These are phyloP conservation scores for Sporothrix mexicana DNA, from an alignment of 2,329 filamentous ascomycete species.

Conservation along the genomic window DNA sequence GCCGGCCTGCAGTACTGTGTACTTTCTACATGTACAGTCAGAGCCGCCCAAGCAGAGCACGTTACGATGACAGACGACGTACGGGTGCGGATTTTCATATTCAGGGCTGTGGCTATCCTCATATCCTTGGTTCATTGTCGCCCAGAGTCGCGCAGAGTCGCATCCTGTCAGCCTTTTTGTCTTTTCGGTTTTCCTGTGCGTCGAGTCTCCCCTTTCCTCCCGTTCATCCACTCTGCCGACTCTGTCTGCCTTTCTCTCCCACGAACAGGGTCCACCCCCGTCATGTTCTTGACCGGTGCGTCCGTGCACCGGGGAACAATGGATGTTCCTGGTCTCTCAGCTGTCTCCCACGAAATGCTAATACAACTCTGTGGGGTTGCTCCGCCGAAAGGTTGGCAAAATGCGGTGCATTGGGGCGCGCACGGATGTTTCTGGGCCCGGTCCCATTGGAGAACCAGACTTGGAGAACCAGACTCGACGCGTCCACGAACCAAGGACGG, in stretches of 20 bases:
- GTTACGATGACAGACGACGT: no score
- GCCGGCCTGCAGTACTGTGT: background rate
- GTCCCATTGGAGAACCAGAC: conserved; percentile 11
- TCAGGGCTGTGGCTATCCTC: no score
- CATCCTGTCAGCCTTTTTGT: background rate
- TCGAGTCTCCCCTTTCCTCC: background rate
- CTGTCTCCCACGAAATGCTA: no score
- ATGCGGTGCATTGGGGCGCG: no score
- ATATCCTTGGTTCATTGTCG: no score
- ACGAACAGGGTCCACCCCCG: background rate
- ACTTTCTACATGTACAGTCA: no score
- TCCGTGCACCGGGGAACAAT: background rate
- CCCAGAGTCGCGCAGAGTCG: no score
- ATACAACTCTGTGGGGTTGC: background rate
- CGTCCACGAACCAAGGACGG: no score
- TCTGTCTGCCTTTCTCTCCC: background rate
- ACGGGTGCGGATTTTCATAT: background rate
- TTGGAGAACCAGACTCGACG: background rate
- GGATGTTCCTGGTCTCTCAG: background rate
- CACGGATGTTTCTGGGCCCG: conserved; percentile 9
- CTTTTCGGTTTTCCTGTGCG: background rate
- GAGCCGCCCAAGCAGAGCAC: no score
- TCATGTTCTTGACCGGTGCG: background rate
- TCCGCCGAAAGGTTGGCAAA: no score
- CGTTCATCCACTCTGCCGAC: background rate